Evolutionary conservation across 805 yeast genomes (phyloP).

Genomic region (Yarrowia sp.): DNA sequence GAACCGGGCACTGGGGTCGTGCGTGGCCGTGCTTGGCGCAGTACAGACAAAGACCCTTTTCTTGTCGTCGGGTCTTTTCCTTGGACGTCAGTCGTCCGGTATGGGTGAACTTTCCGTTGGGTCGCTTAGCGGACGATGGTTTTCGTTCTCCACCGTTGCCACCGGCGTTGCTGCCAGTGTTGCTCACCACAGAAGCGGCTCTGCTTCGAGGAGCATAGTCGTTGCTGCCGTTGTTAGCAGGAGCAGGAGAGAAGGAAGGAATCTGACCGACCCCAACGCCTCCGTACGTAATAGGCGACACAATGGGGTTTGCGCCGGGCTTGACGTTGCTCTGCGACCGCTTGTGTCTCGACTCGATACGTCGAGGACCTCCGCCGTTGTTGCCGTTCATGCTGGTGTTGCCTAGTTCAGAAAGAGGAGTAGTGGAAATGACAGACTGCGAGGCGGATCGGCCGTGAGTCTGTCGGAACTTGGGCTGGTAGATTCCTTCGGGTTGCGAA

Average conservation of each 20-base stretch:
- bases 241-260: conserved; percentile 12
- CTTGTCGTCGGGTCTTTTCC: conserved; percentile 20
- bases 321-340: conserved; percentile 6
- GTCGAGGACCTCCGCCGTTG: conserved; percentile 23
- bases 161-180: no score
- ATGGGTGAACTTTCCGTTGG: conserved; percentile 26
- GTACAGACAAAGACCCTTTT: conserved; percentile 25
- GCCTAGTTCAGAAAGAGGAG: conserved; percentile 21
- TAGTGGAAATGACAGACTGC: conserved; percentile 23
- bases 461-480: conserved; percentile 26
- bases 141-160: conserved; percentile 4
- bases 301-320: neutral
- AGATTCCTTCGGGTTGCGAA: conserved; percentile 1
- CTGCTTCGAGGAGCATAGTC: conserved; percentile 17
- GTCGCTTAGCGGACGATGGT: conserved; percentile 21
- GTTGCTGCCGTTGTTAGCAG: neutral
- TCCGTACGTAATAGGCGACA: neutral
- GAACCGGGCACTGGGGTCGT: conserved; percentile 27
- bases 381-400: conserved; percentile 22
- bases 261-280: conserved; percentile 20
- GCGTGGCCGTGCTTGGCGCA: conserved; percentile 26
- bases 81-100: conserved; percentile 21
- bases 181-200: neutral
- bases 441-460: conserved; percentile 17
- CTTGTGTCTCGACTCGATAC: conserved; percentile 23